Conservation (phyloP, 75 land plant species). For the Cunninghamia lanceolata region DNA sequence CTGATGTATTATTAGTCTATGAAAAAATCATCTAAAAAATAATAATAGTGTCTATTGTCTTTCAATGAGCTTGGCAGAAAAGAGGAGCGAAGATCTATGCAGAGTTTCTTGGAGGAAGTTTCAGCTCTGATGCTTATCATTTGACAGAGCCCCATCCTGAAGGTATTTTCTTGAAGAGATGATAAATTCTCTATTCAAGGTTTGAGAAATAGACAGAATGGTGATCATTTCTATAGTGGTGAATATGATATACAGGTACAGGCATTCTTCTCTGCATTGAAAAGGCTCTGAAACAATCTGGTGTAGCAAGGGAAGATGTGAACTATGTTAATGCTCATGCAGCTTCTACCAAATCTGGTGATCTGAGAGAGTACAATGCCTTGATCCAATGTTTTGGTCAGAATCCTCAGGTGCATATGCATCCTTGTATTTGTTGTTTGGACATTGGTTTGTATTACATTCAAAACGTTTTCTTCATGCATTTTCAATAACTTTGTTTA, state of each 20-base stretch:
- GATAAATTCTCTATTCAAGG: background rate
- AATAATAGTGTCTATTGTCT: background rate
- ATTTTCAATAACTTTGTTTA: background rate
- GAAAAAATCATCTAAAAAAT: background rate
- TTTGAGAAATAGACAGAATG: background rate
- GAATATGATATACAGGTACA: slow-evolving; percentile 38
- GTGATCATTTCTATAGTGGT: background rate
- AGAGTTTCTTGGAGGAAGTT: slow-evolving; percentile 94
- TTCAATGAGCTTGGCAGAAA: slow-evolving; percentile 34
- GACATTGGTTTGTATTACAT: background rate
- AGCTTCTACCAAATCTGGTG: slow-evolving; percentile 84
- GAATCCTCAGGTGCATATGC: slow-evolving; percentile 59
- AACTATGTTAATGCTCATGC: slow-evolving; percentile 99
- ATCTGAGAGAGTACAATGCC: slow-evolving; percentile 86
- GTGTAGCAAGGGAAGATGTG: slow-evolving; percentile 70
- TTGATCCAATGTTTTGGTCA: slow-evolving; percentile 72
- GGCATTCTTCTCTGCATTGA: slow-evolving; percentile 89
- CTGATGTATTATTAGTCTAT: background rate
- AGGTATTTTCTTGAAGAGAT: slow-evolving; percentile 32
- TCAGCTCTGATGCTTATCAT: slow-evolving; percentile 95
- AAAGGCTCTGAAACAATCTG: slow-evolving; percentile 78
- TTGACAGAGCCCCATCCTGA: slow-evolving; percentile 96
- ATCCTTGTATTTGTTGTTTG: background rate
- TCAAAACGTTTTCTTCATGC: background rate
- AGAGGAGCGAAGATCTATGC: slow-evolving; percentile 94